Percentiles rank a stretch among this genome's conserved stretches.
Conservation (phyloP, 2,329 filamentous ascomycete genomes). For the Tolypocladium album region DNA sequence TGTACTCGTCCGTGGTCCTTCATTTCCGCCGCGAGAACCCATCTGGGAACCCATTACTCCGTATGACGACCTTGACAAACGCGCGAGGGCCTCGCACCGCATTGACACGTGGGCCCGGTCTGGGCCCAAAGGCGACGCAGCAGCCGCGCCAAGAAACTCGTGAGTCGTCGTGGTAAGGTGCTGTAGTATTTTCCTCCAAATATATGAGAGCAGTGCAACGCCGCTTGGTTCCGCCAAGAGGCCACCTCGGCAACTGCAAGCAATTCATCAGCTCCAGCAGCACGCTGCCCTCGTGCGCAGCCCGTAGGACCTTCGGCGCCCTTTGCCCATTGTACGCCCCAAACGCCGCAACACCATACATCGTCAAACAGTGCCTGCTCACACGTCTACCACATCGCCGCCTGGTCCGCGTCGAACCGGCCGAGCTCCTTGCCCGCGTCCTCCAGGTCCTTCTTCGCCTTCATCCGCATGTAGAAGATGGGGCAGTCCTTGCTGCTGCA, state of each 20-base stretch:
- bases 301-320: neutral
- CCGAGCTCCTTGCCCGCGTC: constrained; percentile 84
- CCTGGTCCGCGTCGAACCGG: constrained; percentile 79
- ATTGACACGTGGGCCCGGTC: too few species aligned
- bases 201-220: neutral
- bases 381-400: constrained; percentile 45
- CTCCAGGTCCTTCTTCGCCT: constrained; percentile 97
- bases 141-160: neutral
- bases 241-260: neutral
- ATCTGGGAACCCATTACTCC: too few species aligned
- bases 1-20: neutral
- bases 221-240: neutral
- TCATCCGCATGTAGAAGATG: constrained; percentile 99
- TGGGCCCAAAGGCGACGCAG: neutral
- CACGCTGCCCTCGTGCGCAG: neutral
- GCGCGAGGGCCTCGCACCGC: too few species aligned
- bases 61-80: neutral
- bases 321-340: neutral
- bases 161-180: too few species aligned
- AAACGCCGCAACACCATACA: neutral
- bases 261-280: neutral
- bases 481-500: constrained; percentile 94
- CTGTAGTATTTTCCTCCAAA: neutral
- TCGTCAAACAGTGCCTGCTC: neutral
- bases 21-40: neutral